Evolutionary conservation across 179 eudicot species (phyloP), one percentile per base, ranked within the genome.

Genomic region (Camellia oleifera): DNA sequence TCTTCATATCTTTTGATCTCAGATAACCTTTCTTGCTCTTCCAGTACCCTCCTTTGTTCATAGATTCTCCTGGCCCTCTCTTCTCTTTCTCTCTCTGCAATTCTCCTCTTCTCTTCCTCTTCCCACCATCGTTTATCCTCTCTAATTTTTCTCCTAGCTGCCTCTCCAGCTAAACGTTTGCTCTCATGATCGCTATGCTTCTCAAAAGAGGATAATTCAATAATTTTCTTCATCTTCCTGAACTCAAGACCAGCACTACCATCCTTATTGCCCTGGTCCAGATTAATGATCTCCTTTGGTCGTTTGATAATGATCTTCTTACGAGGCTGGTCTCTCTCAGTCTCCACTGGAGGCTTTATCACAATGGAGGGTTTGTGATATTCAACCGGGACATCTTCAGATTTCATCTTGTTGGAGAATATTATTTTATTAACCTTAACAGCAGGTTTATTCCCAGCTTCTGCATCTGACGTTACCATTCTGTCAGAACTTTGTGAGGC

Each of bases 151-250:
- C 80, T 84, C 78, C 88, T 83, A 12, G 83, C 69, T 14, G 84
- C 79, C 81, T 85, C 94, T 63, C 85, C 92, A 63, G 69, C 82
- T 57, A 83, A 81, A 75, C 70, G 58, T 72, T 76, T 77, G 75
- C 82, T 76, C 10, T 82, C 90, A 42, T 82, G 85, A 75, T 81
- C 89, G 78, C 82, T 79, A 71, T 83, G 84, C 73, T 83, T 81
- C 71, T 86, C 92, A 66, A 82, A 83, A 72, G 84, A 81, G 12
- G 97, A 85, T 81, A 96, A 81, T 32, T 96, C 99, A 23, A 81
- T 83, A 60, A 96, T 92, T 85, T 88, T 94, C 84, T 88, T 96
- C 23, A 95, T 96, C 86, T 94, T 96, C 83, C 89, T 86, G 77
- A 45, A 78, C 61, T 90, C 97, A 54, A 73, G 48, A 61, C 86